Evolutionary conservation across 2,329 filamentous ascomycete genomes (phyloP), one percentile per base, ranked within the genome.

Genomic region (Alternaria postmessia): DNA sequence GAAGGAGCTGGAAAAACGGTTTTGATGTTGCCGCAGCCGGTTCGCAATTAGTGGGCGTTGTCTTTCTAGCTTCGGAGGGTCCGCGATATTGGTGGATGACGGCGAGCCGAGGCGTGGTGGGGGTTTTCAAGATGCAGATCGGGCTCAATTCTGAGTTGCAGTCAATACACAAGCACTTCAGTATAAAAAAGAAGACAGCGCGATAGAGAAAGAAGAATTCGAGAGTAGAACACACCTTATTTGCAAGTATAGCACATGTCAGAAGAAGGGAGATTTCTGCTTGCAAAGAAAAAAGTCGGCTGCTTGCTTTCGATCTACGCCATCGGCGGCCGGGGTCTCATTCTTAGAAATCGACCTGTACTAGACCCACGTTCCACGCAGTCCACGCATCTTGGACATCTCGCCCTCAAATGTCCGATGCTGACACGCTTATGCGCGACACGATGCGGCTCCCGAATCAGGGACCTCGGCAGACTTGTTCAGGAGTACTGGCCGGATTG

Each of bases 301-400:
- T 42, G 28, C 42, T 60, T 59, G 63, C 51, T 56, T 28, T 60
- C 44, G 57, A 42, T 46, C 57, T 60, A 70, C 66, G 67, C 66
- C 64, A 69, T 69, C 67, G 63, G 63, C 65, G 60, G 61, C 39
- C 49, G 51, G 43, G 52, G 44, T 62, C 42, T 51, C 57, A 59
- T 52, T 67, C 68, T 70, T 69, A 64, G 61, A 66, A 66, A 71
- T 71, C 66, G 46, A 61, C 57, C 43, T 56, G 62, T 65, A 63
- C 66, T 69, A 69, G 66, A 64, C 64, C 62, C 57, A 47, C 51
- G 54, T 46, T 58, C 61, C 56, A 57, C 22, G 43, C 44, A 34
- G 28, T 30, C 44, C 44, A 47, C 46, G 14, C 48, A 39, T 51
- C 48, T 51, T 51, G 48, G 22, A 16, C 44, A 48, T 48, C 28